Evolutionary conservation across 805 yeast genomes (phyloP).

Genomic region (Saccharomycopsis sp.): DNA sequence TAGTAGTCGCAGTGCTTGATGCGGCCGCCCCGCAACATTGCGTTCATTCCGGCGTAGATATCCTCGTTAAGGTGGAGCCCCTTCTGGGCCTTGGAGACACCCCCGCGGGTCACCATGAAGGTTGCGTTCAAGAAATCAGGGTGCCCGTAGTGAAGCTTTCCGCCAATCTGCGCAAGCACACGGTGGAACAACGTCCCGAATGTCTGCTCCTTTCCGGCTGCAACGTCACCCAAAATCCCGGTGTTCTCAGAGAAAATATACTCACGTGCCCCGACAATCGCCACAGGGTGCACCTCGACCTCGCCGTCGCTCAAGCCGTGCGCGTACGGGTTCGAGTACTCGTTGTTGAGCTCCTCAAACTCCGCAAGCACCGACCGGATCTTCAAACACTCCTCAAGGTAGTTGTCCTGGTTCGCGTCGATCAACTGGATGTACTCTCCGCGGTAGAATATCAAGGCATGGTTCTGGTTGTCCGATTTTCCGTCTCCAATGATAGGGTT

Average conservation of each 20-base stretch:
- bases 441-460: constrained; percentile 75
- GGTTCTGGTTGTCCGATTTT: constrained; percentile 91
- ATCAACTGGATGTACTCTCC: constrained; percentile 94
- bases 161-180: constrained; percentile 89
- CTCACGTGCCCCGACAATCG: constrained; percentile 92
- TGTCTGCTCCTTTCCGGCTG: constrained; percentile 96
- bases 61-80: constrained; percentile 92
- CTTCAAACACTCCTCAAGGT: constrained; percentile 88
- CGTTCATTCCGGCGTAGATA: constrained; percentile 93
- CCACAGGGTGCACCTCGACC: constrained; percentile 50
- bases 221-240: constrained; percentile 91
- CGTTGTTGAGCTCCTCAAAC: constrained; percentile 71
- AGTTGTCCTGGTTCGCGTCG: constrained; percentile 96
- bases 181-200: constrained; percentile 94
- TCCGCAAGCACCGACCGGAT: constrained; percentile 83
- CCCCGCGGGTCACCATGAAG: constrained; percentile 94
- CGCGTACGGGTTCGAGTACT: constrained; percentile 45
- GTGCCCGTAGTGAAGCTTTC: constrained; percentile 92
- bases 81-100: constrained; percentile 89
- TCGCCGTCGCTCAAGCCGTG: constrained; percentile 48
- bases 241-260: constrained; percentile 89
- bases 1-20: constrained; percentile 93
- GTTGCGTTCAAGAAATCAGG: constrained; percentile 90
- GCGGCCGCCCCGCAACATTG: constrained; percentile 82
- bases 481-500: constrained; percentile 96